Conservation (phyloP, 2,329 filamentous ascomycete genomes). For the Arthrobotrys pseudoclavata region DNA sequence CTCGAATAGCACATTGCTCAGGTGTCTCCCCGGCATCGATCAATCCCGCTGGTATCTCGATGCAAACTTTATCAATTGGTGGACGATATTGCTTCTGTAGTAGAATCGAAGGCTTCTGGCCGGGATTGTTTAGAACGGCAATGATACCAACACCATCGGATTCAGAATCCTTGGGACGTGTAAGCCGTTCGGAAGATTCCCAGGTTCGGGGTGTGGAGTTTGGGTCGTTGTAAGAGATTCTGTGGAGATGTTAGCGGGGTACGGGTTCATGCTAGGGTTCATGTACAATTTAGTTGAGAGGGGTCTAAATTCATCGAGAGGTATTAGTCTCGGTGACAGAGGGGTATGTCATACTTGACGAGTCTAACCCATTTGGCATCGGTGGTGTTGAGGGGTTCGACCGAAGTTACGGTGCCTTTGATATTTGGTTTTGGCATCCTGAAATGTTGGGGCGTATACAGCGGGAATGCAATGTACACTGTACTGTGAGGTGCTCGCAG, state of each 20-base stretch:
- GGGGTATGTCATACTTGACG: slow-evolving; percentile 69
- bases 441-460: neutral
- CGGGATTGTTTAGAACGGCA: slow-evolving; percentile 74
- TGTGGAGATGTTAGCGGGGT: slow-evolving; percentile 6
- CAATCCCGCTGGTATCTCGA: slow-evolving; percentile 76
- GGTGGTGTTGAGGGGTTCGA: slow-evolving; percentile 60
- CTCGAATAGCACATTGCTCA: slow-evolving; percentile 74
- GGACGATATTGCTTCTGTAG: slow-evolving; percentile 78
- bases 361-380: slow-evolving; percentile 75
- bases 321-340: neutral
- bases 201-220: slow-evolving; percentile 74
- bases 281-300: neutral
- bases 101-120: slow-evolving; percentile 68
- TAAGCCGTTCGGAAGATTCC: slow-evolving; percentile 80
- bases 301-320: slow-evolving; percentile 19
- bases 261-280: too few species aligned
- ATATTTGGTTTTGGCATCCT: slow-evolving; percentile 54
- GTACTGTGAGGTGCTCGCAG: neutral
- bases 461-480: too few species aligned
- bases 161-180: slow-evolving; percentile 73
- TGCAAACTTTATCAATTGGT: slow-evolving; percentile 73
- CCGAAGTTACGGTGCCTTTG: slow-evolving; percentile 61
- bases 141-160: slow-evolving; percentile 82
- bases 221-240: slow-evolving; percentile 76
- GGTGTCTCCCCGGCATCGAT: slow-evolving; percentile 75